Conservation (phyloP, 148 eudicot species). For the Beta vulgaris region DNA sequence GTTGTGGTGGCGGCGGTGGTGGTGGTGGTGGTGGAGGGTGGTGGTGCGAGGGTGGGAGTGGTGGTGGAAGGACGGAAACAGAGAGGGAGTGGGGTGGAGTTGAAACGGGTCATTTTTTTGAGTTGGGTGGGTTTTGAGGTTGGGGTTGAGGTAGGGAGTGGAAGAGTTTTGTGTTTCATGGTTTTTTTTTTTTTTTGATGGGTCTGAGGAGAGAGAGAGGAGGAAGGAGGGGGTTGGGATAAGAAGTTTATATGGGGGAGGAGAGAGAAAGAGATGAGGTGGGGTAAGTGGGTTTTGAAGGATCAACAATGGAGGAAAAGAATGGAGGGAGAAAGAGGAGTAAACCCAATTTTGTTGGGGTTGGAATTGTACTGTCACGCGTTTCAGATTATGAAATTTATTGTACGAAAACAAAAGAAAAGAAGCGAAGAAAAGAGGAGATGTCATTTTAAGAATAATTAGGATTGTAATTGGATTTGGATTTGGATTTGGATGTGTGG, state of each 20-base stretch:
- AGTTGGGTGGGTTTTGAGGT: neutral
- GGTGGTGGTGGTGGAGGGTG: slow-evolving; percentile 15
- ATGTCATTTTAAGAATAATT: no score
- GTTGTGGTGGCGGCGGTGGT: slow-evolving; percentile 23
- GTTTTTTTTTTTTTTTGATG: neutral
- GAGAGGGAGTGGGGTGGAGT: slow-evolving; percentile 38
- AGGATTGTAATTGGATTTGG: no score
- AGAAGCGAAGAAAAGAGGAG: no score
- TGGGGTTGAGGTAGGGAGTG: neutral
- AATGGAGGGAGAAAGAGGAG: neutral
- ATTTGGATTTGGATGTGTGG: no score
- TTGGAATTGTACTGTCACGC: slow-evolving; percentile 21
- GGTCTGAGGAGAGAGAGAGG: neutral
- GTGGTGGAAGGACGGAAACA: slow-evolving; percentile 45
- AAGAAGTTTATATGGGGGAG: neutral
- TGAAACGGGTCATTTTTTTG: slow-evolving; percentile 25
- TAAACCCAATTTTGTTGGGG: neutral
- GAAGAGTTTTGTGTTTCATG: neutral
- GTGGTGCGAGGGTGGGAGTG: slow-evolving; percentile 23
- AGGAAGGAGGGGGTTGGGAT: neutral
- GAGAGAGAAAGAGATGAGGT: neutral
- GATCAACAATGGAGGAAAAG: neutral
- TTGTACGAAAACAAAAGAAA: no score
- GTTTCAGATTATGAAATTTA: slow-evolving; percentile 10
- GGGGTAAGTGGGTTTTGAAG: slow-evolving; percentile 2